These are phyloP conservation scores for Bothriochloa decipiens DNA, from an alignment of 176 grass and related monocot species.

Conservation along the genomic window DNA sequence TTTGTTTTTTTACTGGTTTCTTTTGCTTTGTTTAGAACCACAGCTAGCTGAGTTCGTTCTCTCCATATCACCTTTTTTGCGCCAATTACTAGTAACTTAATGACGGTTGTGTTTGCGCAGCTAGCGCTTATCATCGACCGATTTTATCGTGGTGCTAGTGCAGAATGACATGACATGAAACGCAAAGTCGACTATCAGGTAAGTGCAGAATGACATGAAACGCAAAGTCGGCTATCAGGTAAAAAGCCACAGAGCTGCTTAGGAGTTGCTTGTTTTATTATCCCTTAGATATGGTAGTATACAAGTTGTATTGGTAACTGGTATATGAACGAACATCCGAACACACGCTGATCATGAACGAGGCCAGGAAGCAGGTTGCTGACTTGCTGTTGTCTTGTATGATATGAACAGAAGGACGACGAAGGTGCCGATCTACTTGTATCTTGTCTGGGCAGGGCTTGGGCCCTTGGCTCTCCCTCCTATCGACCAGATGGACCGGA, in stretches of 20 bases:
- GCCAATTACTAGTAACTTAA: neutral
- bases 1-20: no score
- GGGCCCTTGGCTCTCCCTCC: neutral
- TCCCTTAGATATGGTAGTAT: neutral
- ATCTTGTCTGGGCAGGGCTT: neutral
- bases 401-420: no score
- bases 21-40: neutral
- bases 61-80: neutral
- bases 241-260: neutral
- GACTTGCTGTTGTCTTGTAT: no score
- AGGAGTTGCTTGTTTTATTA: neutral
- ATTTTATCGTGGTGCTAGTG: neutral
- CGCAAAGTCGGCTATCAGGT: neutral
- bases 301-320: neutral
- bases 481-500: neutral
- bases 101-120: neutral
- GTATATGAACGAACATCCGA: neutral
- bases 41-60: neutral
- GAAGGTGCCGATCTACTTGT: neutral
- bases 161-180: neutral
- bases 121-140: neutral
- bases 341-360: no score
- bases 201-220: neutral
- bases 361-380: no score
- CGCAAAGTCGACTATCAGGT: neutral